Percentiles rank a stretch among this genome's conserved stretches.
Conservation (phyloP, 78 protist species). For the Dictyostelium brefeldianum region DNA sequence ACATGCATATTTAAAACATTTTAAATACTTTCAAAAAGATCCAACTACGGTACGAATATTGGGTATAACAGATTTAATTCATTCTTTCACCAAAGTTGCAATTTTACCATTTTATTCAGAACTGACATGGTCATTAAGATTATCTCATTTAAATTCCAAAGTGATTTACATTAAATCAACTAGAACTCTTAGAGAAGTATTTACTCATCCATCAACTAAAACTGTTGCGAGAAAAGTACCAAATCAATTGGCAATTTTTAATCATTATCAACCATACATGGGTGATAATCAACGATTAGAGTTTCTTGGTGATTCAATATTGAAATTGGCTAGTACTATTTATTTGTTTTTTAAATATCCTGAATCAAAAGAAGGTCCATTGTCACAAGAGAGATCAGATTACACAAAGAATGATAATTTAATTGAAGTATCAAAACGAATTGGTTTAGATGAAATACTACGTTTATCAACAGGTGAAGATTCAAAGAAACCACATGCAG, state of each 20-base stretch:
- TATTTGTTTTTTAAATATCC: conserved; percentile 34
- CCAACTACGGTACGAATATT: neutral
- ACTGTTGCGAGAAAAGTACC: neutral
- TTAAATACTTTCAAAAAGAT: conserved; percentile 25
- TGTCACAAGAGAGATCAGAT: conserved; percentile 9
- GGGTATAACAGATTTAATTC: conserved; percentile 33
- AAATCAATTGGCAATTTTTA: neutral
- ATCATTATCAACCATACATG: neutral
- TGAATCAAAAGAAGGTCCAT: conserved; percentile 18
- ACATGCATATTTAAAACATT: neutral
- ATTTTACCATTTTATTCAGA: conserved; percentile 36
- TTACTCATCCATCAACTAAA: conserved; percentile 73
- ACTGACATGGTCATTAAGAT: neutral
- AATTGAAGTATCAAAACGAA: neutral
- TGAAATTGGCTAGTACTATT: conserved; percentile 6
- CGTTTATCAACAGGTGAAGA: conserved; percentile 9
- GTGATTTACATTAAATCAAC: neutral
- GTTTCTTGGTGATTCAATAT: conserved; percentile 57
- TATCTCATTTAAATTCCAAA: neutral
- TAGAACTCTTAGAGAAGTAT: conserved; percentile 32
- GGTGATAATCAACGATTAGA: conserved; percentile 62
- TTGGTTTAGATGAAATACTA: conserved; percentile 23
- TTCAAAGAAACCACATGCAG: conserved; percentile 55
- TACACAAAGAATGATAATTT: conserved; percentile 44
- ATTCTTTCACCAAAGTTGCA: conserved; percentile 24